Conservation (phyloP, 2,329 filamentous ascomycete species). For the Coleophoma crateriformis region DNA sequence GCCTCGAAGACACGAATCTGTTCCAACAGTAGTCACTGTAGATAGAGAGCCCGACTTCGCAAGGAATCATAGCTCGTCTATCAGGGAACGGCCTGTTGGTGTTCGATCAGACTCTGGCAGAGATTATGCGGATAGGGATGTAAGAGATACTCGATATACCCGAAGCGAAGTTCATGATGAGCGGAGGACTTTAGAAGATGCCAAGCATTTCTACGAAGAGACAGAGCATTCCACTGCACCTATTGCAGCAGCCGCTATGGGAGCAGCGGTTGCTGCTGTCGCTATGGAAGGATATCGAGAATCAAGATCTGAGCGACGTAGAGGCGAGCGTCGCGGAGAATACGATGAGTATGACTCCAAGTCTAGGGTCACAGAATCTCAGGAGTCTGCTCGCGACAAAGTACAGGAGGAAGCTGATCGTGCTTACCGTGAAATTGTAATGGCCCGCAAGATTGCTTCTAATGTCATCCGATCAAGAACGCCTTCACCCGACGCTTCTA, state of each 20-base stretch:
- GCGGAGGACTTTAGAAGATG: conserved; percentile 29
- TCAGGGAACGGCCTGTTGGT: conserved; percentile 12
- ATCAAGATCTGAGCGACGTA: conserved; percentile 25
- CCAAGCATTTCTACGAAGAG: conserved; percentile 38
- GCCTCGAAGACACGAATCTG: conserved; percentile 12
- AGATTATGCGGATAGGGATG: conserved; percentile 7
- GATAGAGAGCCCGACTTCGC: conserved; percentile 43
- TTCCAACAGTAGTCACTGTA: conserved; percentile 45
- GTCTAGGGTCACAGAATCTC: conserved; percentile 9
- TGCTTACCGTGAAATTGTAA: conserved; percentile 49
- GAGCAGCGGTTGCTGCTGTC: conserved; percentile 38
- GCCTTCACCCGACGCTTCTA: conserved; percentile 44
- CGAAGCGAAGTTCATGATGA: conserved; percentile 6
- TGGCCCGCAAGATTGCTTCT: conserved; percentile 45
- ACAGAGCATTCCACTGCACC: conserved; percentile 43
- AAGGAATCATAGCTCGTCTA: conserved; percentile 18
- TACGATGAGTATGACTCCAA: conserved; percentile 18
- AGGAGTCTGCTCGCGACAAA: conserved; percentile 28
- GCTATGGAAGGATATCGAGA: conserved; percentile 26
- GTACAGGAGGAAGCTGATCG: conserved; percentile 53
- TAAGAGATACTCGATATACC: conserved; percentile 8
- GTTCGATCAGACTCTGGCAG: conserved; percentile 9
- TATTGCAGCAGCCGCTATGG: conserved; percentile 38
- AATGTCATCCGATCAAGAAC: conserved; percentile 49
- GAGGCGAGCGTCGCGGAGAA: conserved; percentile 22